Conservation (phyloP, 2,329 filamentous ascomycete genomes). For the Apiospora pterosperma region DNA sequence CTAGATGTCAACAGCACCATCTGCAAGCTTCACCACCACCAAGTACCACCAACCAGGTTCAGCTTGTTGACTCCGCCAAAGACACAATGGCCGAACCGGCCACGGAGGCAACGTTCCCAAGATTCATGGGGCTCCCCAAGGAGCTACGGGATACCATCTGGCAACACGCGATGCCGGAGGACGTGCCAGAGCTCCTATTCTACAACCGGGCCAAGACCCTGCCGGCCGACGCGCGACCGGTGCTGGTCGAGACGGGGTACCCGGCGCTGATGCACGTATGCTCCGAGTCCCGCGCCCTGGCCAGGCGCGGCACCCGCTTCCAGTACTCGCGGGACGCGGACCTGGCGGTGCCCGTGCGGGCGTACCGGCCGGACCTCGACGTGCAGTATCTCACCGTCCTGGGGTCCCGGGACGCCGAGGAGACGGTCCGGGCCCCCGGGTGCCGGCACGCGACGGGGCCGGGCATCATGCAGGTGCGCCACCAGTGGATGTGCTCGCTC, state of each 20-base stretch:
- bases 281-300: conserved; percentile 14
- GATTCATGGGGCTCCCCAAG: not conserved
- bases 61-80: not conserved
- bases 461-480: not conserved
- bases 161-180: not conserved
- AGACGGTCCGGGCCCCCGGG: not conserved
- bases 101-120: not conserved
- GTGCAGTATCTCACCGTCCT: conserved; percentile 12
- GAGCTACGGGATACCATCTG: conserved; percentile 5
- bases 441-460: not conserved
- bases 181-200: conserved; percentile 2
- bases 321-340: conserved; percentile 15
- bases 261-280: conserved; percentile 17
- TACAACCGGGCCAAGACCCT: not conserved
- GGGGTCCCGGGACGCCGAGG: not conserved
- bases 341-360: conserved; percentile 14
- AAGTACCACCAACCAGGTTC: not conserved
- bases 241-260: conserved; percentile 17
- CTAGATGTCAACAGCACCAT: not conserved
- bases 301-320: conserved; percentile 8
- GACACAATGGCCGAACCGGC: not conserved
- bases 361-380: conserved; percentile 16
- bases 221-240: not conserved
- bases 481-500: not conserved
- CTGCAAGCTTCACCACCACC: no score